Evolutionary conservation across 2,329 filamentous ascomycete genomes (phyloP).

Genomic region (Hypomyces rosellus): DNA sequence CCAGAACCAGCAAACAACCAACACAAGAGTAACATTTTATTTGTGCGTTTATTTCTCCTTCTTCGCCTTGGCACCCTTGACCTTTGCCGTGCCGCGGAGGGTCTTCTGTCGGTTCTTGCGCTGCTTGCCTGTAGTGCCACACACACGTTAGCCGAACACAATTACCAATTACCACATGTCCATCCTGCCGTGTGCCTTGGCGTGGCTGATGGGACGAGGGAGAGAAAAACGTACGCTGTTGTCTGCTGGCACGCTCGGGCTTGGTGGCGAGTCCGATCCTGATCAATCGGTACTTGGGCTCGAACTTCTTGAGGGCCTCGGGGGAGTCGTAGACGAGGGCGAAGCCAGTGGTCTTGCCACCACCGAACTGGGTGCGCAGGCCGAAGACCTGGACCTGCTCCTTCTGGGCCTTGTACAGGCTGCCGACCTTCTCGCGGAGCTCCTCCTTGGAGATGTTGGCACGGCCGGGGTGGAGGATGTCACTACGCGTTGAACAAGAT

Average conservation of each 20-base stretch:
- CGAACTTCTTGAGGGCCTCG: conserved; percentile 99
- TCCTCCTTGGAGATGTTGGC: conserved; percentile 99
- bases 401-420: conserved; percentile 97
- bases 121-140: conserved; percentile 77
- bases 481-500: conserved; percentile 50
- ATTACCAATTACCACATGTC: too few relatives aligned
- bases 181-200: too few relatives aligned
- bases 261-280: conserved; percentile 87
- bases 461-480: conserved; percentile 98
- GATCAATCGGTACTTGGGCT: conserved; percentile 95
- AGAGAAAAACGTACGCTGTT: conserved; percentile 78
- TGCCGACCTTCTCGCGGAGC: conserved; percentile 88
- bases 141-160: conserved; percentile 16
- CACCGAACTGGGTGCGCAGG: conserved; percentile 97
- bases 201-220: background rate
- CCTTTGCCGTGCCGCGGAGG: conserved; percentile 95
- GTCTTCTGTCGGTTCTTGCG: conserved; percentile 99
- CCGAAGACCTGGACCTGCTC: conserved; percentile 98
- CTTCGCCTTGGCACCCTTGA: conserved; percentile 91
- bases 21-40: conserved; percentile 16
- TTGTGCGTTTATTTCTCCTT: conserved; percentile 73
- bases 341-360: conserved; percentile 99
- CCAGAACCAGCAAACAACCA: conserved; percentile 17
- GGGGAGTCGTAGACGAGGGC: conserved; percentile 96
- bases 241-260: conserved; percentile 95